phyloP scores from a whole-genome alignment of 129 eudicot species.

The Apium graveolens region DNA sequence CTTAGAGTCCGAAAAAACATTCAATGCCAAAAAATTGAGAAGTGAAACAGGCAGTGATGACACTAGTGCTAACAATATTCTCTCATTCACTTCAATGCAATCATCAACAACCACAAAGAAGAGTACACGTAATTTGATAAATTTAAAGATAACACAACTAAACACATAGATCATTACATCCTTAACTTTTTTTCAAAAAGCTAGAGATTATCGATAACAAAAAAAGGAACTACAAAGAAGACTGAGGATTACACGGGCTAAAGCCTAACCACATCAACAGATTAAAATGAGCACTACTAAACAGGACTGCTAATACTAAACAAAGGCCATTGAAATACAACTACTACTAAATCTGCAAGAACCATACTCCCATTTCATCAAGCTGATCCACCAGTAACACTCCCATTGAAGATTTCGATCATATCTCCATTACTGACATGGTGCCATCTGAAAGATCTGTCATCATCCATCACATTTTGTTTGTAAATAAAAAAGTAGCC shows the following conservation, averaged over 20 bases:
- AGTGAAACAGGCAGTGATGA: conserved; percentile 41
- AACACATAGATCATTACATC: too few species aligned
- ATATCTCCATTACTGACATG: conserved; percentile 54
- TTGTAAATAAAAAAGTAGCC: conserved; percentile 70
- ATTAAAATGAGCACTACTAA: too few species aligned
- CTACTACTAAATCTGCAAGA: too few species aligned
- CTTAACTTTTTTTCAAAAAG: too few species aligned
- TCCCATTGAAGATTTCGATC: conserved; percentile 64
- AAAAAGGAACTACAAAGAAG: too few species aligned
- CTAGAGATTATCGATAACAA: too few species aligned
- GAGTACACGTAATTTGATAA: conserved; percentile 7
- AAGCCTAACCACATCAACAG: too few species aligned
- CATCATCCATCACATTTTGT: conserved; percentile 75
- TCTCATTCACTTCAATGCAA: conserved; percentile 12
- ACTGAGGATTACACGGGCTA: too few species aligned
- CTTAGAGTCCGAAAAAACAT: too few species aligned
- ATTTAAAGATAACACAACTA: not conserved
- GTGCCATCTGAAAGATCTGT: conserved; percentile 62
- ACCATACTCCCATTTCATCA: not conserved
- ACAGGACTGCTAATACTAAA: too few species aligned
- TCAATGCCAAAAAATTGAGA: conserved; percentile 23
- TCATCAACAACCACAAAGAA: conserved; percentile 9
- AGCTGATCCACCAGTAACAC: conserved; percentile 52
- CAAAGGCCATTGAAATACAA: too few species aligned
- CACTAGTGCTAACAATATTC: conserved; percentile 16